Base-by-base conservation (phyloP, 106 monocot genomes). In the Platanthera guangdongensis region DNA sequence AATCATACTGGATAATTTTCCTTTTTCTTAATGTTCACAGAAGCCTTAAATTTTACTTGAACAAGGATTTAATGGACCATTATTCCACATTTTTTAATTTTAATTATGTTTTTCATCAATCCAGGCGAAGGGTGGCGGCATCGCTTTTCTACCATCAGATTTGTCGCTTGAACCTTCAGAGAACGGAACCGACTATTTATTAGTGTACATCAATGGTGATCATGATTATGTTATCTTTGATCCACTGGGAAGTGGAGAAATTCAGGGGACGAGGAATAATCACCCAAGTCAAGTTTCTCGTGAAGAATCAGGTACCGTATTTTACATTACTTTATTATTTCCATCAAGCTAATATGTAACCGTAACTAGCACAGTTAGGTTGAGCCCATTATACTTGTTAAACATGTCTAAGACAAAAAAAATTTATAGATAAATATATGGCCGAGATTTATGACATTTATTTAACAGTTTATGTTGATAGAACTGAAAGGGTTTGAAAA, bases 141-240 rank as follows among this genome's bases (percentile, higher is more conserved):
- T 97, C 75, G 71, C 87, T 75, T 97, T 97, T 84, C 21, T 94
- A 25, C 72, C 84, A 14, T 25, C 81, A 46, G 67, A 83, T 50
- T 52, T 72, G 50, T 79, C 72, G 54, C 16, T 71, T n/a, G 52
- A 83, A 76, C 15, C 48, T 57, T 57, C 48, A 59, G 88, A 79
- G 78, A 74, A 64, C 62, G 72, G 68, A 68, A 73, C 72, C 22
- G 8, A 57, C 52, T 74, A 53, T 8, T 69, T 89, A 62, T 83
- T 97, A 68, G 91, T 75, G 16, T 97, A 83, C 71, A 77, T 94
- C 77, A 97, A 92, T 74, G 21, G 80, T 47, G 83, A 86, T 53
- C 94, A 90, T 78, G 91, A 97, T 47, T 97, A 83, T 19, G 57
- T 92, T n/a, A 21, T 97, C 48, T 97, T 97, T 78, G 86, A 97